Evolutionary conservation across 2,329 filamentous ascomycete genomes (phyloP).

Genomic region (Achaetomium macrosporum): DNA sequence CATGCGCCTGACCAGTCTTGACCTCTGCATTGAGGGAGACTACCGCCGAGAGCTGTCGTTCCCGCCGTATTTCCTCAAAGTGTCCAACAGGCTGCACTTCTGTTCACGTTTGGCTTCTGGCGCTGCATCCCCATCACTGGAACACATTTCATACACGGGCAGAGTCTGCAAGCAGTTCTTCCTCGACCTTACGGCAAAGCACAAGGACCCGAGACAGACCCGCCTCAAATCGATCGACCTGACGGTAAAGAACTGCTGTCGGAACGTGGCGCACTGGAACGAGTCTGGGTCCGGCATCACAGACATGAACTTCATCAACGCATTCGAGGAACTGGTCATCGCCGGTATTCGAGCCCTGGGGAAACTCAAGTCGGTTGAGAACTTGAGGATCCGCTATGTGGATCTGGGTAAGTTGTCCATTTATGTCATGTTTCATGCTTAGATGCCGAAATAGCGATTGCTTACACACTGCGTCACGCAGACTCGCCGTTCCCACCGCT

Average conservation of each 20-base stretch:
- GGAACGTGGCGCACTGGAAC: slow-evolving; percentile 47
- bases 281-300: slow-evolving; percentile 65
- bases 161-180: slow-evolving; percentile 67
- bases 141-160: slow-evolving; percentile 67
- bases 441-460: not conserved
- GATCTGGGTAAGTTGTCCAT: slow-evolving; percentile 53
- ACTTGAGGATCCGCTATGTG: slow-evolving; percentile 67
- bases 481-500: slow-evolving; percentile 65
- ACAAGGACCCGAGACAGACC: slow-evolving; percentile 43
- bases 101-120: slow-evolving; percentile 58
- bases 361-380: slow-evolving; percentile 52
- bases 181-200: slow-evolving; percentile 44
- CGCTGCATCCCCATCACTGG: slow-evolving; percentile 53
- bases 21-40: slow-evolving; percentile 65
- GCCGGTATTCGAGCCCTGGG: slow-evolving; percentile 56
- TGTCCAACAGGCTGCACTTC: slow-evolving; percentile 55
- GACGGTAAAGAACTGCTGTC: slow-evolving; percentile 69
- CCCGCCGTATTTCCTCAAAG: slow-evolving; percentile 56
- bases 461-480: slow-evolving; percentile 23
- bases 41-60: slow-evolving; percentile 59
- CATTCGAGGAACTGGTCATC: slow-evolving; percentile 64
- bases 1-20: slow-evolving; percentile 53
- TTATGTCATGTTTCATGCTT: not conserved
- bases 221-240: slow-evolving; percentile 62
- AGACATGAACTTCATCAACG: slow-evolving; percentile 64